phyloP scores from a whole-genome alignment of 495 filamentous ascomycete genomes.

The Hypoxylon lienhwacheense region DNA sequence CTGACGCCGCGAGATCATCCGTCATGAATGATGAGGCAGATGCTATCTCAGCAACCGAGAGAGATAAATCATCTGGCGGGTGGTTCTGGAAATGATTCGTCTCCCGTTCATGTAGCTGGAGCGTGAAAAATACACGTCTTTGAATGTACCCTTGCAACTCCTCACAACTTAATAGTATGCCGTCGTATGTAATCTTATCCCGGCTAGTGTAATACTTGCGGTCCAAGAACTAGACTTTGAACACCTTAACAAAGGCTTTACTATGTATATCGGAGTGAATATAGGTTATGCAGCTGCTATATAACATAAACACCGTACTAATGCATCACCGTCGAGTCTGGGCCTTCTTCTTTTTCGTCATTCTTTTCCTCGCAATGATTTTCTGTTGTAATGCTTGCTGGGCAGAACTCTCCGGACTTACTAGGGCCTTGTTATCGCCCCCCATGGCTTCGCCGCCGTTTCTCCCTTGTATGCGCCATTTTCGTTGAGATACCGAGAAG shows the following conservation, averaged over 20 bases:
- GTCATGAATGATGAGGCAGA: background rate
- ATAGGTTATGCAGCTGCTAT: too few relatives aligned
- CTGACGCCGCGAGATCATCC: background rate
- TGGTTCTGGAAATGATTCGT: slow-evolving; percentile 42
- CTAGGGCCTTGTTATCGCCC: slow-evolving; percentile 18
- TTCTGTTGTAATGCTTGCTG: slow-evolving; percentile 49
- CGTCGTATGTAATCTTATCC: background rate
- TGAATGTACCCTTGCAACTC: slow-evolving; percentile 1
- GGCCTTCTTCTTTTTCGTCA: slow-evolving; percentile 55
- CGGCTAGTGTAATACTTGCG: background rate
- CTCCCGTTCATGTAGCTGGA: background rate
- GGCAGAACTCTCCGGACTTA: slow-evolving; percentile 14
- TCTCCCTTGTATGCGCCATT: slow-evolving; percentile 20
- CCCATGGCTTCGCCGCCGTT: slow-evolving; percentile 16
- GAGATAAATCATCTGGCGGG: slow-evolving; percentile 23
- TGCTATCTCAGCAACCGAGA: background rate
- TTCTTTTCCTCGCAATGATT: slow-evolving; percentile 52
- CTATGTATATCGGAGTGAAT: too few relatives aligned
- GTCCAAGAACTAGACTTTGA: too few relatives aligned
- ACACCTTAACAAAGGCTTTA: too few relatives aligned
- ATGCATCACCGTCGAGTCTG: slow-evolving; percentile 28
- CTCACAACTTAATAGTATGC: background rate
- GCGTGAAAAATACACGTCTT: background rate
- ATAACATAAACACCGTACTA: background rate
- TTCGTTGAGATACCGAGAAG: slow-evolving; percentile 38